Base-by-base conservation (phyloP, 2,329 filamentous ascomycete species). In the Neopestalotiopsis clavispora region DNA sequence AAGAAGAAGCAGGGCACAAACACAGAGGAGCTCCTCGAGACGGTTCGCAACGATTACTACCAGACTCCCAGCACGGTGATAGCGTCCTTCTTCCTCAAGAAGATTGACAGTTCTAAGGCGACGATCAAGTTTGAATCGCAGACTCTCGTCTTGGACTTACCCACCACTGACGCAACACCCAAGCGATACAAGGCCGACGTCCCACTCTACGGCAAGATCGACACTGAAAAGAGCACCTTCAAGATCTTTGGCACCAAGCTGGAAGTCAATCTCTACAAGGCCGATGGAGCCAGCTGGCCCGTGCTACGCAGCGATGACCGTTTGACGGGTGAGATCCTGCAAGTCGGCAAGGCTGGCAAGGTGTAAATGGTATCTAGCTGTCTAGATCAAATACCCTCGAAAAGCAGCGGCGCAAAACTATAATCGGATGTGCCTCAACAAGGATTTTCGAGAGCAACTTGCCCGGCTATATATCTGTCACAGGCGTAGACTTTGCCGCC, bases 71-170 rank as follows among this genome's bases (percentile, higher is more conserved):
- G 89, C 13, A 90, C 90, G 14, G 93, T 98, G 68, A 97, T 97
- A 73, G 95, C 93, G 2, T 96, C 93, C 9, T 92, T 98, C 74
- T 99, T 97, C 83, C 87, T 98, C 67, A 99, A 98, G 86, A 98
- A 98, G 84, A 97, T 99, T 75, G 90, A 95, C 82, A 97, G 95
- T 82, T 87, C 91, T 30, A 87, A 84, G 32, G 92, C 94, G 65
- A 91, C 88, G 72, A 87, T 98, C 60, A 84, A 87, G 30, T 95
- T 98, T 78, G 80, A 84, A 45, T 76, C 87, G 2, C 84, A 86
- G 62, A 84, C 88, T 61, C 81, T 98, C 65, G 85, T 87, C 12
- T 87, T 99, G 58, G 94, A 99, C 78, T 87, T 99, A 52, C 90
- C 89, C n/a, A 99, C 96, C 9, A 89, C 88, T 40, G 95, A 98